A percentile compares a stretch with the other conserved stretches of the same genome.
phyloP scores from a whole-genome alignment of 805 yeast genomes.

The Zygoascus biomembranicola region DNA sequence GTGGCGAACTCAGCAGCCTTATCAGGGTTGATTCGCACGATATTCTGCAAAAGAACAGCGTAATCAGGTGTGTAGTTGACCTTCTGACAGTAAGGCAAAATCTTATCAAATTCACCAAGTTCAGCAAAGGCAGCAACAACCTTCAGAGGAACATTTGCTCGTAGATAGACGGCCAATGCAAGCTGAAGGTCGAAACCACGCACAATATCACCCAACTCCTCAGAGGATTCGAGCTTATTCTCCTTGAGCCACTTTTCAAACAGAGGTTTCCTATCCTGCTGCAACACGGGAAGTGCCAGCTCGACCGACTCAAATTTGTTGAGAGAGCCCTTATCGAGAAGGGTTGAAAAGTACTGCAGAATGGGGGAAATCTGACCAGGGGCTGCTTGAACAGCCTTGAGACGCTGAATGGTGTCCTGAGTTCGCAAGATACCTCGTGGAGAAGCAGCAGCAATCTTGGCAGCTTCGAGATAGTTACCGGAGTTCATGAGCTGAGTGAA shows the following conservation, averaged over 20 bases:
- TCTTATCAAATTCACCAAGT: constrained; percentile 92
- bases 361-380: constrained; percentile 95
- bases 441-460: constrained; percentile 93
- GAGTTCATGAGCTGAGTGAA: constrained; percentile 74
- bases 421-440: constrained; percentile 76
- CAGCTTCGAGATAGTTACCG: constrained; percentile 89
- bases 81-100: constrained; percentile 86
- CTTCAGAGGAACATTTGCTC: constrained; percentile 75
- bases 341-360: constrained; percentile 81
- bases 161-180: constrained; percentile 84
- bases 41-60: constrained; percentile 79
- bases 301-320: constrained; percentile 92
- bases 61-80: constrained; percentile 85
- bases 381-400: constrained; percentile 81
- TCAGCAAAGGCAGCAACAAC: constrained; percentile 91
- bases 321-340: constrained; percentile 85
- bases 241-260: constrained; percentile 96
- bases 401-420: constrained; percentile 85
- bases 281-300: constrained; percentile 89
- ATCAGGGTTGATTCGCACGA: constrained; percentile 91
- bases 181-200: constrained; percentile 78
- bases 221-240: constrained; percentile 90
- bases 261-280: constrained; percentile 87
- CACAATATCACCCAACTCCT: constrained; percentile 93
- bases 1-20: constrained; percentile 96